Percentiles rank a stretch among this genome's conserved stretches.
Conservation (phyloP, 2,329 filamentous ascomycete genomes). For the Fusarium ramigenum region DNA sequence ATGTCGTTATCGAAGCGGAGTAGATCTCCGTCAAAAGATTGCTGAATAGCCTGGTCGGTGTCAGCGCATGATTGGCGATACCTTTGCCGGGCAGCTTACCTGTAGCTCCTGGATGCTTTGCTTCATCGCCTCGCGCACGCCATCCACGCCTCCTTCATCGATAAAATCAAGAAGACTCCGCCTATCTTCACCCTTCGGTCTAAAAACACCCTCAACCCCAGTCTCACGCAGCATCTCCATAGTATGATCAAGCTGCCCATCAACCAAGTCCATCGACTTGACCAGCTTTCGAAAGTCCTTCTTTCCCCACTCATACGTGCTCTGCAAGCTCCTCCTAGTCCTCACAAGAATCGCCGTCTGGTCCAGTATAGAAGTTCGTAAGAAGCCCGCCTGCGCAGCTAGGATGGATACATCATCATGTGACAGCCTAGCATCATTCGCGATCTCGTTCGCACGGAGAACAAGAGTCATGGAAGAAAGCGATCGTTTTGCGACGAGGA, state of each 20-base stretch:
- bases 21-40: conserved; percentile 80
- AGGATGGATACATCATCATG: conserved; percentile 83
- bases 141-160: conserved; percentile 74
- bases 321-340: conserved; percentile 61
- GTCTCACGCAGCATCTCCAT: conserved; percentile 72
- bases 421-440: conserved; percentile 76
- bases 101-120: conserved; percentile 76
- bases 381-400: conserved; percentile 73
- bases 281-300: conserved; percentile 70
- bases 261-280: conserved; percentile 71
- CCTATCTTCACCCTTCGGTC: conserved; percentile 65
- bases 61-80: conserved; percentile 4
- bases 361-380: conserved; percentile 68
- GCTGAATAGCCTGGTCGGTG: conserved; percentile 64
- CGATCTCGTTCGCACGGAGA: conserved; percentile 86
- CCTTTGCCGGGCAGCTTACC: conserved; percentile 50
- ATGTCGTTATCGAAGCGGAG: conserved; percentile 80
- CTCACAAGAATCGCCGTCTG: conserved; percentile 63
- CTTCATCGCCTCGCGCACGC: conserved; percentile 72
- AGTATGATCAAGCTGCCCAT: conserved; percentile 71
- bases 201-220: conserved; percentile 70
- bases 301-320: conserved; percentile 66
- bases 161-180: conserved; percentile 80
- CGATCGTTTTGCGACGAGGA: conserved; percentile 87
- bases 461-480: conserved; percentile 85